Evolutionary conservation across 805 yeast species (phyloP), one percentile per base, ranked within the genome.

Genomic region (Nakazawaea sp.): DNA sequence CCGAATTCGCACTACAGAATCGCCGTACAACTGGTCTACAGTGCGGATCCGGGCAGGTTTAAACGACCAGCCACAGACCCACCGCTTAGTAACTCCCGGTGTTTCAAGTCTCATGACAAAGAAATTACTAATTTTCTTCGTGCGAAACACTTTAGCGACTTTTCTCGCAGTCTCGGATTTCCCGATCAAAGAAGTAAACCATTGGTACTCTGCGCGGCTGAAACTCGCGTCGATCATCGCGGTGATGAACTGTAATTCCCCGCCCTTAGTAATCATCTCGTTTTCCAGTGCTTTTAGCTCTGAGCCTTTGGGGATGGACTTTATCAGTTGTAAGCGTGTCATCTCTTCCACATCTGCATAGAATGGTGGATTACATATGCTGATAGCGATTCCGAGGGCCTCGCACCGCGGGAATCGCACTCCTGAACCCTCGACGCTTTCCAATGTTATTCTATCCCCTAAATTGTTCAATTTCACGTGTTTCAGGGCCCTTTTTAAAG

Each of bases 321-420:
- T 71, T 4, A 26, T n/a, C 2, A 29, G 28, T 7, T 37, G 28
- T 12, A 50, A 49, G 3, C 32, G 27, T 4, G 41, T 35, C 46
- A 67, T 42, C 30, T 69, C 75, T 1, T 47, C 52, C 0, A 18
- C 9, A 0, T 68, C 58, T 2, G 45, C 38, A 45, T 70, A 72
- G 44, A 72, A 72, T 2, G 79, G 79, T 3, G 79, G 79, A 45
- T 72, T 72, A 47, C 78, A 72, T 48, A 73, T 58, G 5, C 62
- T 54, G 40, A 70, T 24, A 61, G 23, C 10, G 24, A 10, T 10
- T 10, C 24, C 10, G 10, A 21, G 10, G 10, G 24, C 10, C 8
- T 27, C 16, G 8, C 8, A 7, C 16, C 16, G 29, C 16, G 16
- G 29, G 29, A 27, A 12, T 9, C 6, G 16, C 8, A 6, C 16